Evolutionary conservation across 1,284 basidiomycete genomes (phyloP), one percentile per base, ranked within the genome.

Genomic region (Ustilago cynodontis): DNA sequence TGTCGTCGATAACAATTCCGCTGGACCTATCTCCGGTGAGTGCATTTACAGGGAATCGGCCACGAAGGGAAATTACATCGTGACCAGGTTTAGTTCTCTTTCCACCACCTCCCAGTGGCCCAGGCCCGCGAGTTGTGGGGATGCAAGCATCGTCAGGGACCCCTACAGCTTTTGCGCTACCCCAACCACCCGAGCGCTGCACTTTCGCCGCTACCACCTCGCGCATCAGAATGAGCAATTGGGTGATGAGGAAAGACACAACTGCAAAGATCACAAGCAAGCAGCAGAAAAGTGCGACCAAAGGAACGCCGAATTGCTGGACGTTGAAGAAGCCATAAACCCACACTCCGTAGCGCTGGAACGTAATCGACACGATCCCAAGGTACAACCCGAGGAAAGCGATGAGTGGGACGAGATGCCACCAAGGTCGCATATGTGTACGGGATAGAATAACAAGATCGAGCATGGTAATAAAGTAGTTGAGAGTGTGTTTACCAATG

Each of bases 401-500:
- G 26, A 91, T 59, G 45, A 88, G 85, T 51, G 88, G 82, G 3
- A 88, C 84, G 4, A 91, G 83, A 60, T 89, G 87, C 37, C 87
- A 80, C 91, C 91, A 92, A 0, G 90, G 89, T 16, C 87, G n/a
- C 24, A 79, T 79, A 0, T 90, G 89, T 0, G 87, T 87, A 6
- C 85, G 83, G 66, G 90, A 88, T 24, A 79, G 61, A 1, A 91
- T 90, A 47, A 90, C 81, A 20, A 92, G 87, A 74, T 93, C 92
- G 77, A 90, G 88, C 16, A 91, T 81, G 0, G 88, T 89, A 77
- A 91, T 90, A 1, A 81, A 86, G 26, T 87, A 85, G 85, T 93
- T 93, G 69, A 93, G 83, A 0, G 88, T 88, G 78, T 93, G 92
- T 11, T 89, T 82, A 24, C 91, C 90, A 51, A 91, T 87, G 81